Percentiles rank a stretch among this genome's conserved stretches.
Evolutionary conservation across 2,329 filamentous ascomycete species (phyloP).

Genomic region (Fusarium agapanthi): DNA sequence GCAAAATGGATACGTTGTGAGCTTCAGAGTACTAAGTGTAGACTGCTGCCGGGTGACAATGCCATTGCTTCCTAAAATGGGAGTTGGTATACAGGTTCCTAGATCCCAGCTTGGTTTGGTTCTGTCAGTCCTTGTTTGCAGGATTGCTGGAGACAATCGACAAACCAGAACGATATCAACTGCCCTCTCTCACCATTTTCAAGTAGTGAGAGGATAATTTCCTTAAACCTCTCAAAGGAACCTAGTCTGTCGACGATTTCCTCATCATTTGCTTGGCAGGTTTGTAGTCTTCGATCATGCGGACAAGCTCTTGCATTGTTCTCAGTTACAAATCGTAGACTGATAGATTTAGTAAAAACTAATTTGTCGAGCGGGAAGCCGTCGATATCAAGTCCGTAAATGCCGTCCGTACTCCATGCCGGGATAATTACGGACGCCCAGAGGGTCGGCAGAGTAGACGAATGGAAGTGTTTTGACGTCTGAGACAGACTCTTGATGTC

Average conservation of each 20-base stretch:
- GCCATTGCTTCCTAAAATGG: background rate
- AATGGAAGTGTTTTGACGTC: background rate
- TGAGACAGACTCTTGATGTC: background rate
- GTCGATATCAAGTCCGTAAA: background rate
- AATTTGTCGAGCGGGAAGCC: background rate
- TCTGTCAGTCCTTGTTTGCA: background rate
- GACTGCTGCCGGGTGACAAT: background rate
- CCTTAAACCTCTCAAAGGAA: background rate
- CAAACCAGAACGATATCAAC: background rate
- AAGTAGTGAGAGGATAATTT: background rate
- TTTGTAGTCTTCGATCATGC: background rate
- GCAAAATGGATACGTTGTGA: background rate
- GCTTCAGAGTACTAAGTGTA: background rate
- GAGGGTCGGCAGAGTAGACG: background rate
- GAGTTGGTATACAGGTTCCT: background rate
- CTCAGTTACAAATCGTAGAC: background rate
- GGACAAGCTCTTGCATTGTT: background rate
- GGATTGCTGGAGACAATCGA: background rate
- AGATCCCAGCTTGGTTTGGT: background rate
- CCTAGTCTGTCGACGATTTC: too few relatives aligned
- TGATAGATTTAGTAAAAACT: fast-evolving
- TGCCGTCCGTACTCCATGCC: background rate
- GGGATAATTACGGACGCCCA: background rate
- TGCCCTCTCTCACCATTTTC: background rate
- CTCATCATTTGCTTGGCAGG: background rate